These are phyloP conservation scores for Solanum sejunctum DNA, from an alignment of 257 asterid genomes.

Conservation along the genomic window DNA sequence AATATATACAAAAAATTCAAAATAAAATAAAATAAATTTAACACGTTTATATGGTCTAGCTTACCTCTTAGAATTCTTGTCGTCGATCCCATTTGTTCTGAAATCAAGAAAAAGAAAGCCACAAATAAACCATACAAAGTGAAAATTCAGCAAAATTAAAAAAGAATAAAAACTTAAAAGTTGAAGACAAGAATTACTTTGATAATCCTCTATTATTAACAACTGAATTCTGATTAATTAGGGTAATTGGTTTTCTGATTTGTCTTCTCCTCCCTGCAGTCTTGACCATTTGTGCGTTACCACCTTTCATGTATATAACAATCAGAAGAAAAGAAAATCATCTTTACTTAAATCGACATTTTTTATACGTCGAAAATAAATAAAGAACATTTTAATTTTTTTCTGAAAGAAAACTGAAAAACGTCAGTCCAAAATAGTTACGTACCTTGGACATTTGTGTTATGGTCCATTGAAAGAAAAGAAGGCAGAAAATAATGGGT, in stretches of 20 bases:
- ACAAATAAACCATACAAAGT: neutral
- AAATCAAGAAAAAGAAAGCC: neutral
- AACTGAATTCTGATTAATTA: constrained; percentile 20
- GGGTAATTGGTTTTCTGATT: constrained; percentile 42
- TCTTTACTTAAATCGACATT: neutral
- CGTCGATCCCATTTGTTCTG: constrained; percentile 38
- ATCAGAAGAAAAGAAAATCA: neutral
- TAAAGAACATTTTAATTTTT: neutral
- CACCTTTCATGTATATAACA: constrained; percentile 18
- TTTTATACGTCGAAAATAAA: neutral
- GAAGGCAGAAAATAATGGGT: constrained; percentile 11
- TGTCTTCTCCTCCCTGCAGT: constrained; percentile 48
- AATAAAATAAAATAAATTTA: neutral
- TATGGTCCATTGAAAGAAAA: constrained; percentile 18
- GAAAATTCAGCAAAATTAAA: neutral
- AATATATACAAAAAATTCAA: neutral
- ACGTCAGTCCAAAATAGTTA: neutral
- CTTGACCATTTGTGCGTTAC: constrained; percentile 29
- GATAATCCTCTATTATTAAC: constrained; percentile 46
- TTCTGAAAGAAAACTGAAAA: neutral
- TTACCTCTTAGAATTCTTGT: constrained; percentile 26
- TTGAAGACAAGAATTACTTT: constrained; percentile 31
- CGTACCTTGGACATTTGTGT: constrained; percentile 37
- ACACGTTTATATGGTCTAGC: neutral
- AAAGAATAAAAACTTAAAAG: neutral